Percentiles rank a stretch among this genome's conserved stretches.
Conservation (phyloP, 2,329 filamentous ascomycete genomes). For the Colletotrichum ledebouriae region DNA sequence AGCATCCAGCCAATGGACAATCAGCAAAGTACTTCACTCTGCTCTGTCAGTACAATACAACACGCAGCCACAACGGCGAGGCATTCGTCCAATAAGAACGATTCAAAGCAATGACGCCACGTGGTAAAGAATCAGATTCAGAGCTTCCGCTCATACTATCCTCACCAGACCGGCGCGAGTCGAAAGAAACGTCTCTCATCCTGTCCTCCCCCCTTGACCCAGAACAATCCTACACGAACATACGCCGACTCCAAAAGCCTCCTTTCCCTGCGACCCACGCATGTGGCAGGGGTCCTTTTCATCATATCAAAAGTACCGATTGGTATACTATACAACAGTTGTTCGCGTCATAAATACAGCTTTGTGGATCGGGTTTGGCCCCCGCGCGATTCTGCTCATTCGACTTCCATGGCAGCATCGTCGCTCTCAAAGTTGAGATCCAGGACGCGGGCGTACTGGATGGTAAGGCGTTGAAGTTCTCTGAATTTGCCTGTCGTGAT, state of each 20-base stretch:
- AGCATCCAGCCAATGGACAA: too few relatives aligned
- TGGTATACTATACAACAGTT: constrained; percentile 40
- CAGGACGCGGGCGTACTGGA: constrained; percentile 90
- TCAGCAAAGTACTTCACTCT: too few relatives aligned
- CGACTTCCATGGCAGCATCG: constrained; percentile 57
- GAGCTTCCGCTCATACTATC: constrained; percentile 18
- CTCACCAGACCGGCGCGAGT: constrained; percentile 7
- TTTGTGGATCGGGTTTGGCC: not conserved
- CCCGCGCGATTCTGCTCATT: not conserved
- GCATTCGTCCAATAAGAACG: too few relatives aligned
- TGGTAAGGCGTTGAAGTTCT: constrained; percentile 92
- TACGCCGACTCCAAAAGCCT: constrained; percentile 38
- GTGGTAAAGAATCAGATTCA: not conserved
- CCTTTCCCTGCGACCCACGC: constrained; percentile 14
- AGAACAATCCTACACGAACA: not conserved
- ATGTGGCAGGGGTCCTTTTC: constrained; percentile 7
- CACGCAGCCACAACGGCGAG: too few relatives aligned
- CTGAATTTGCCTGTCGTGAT: constrained; percentile 83
- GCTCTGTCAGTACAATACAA: too few relatives aligned
- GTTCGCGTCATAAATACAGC: constrained; percentile 31
- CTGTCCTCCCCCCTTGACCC: not conserved
- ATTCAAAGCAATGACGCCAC: too few relatives aligned
- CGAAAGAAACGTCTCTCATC: not conserved
- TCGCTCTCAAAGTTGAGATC: constrained; percentile 69
- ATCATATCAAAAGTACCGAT: constrained; percentile 20